Base-by-base conservation (phyloP, 1,284 basidiomycete genomes). In the Fistulina hepatica region DNA sequence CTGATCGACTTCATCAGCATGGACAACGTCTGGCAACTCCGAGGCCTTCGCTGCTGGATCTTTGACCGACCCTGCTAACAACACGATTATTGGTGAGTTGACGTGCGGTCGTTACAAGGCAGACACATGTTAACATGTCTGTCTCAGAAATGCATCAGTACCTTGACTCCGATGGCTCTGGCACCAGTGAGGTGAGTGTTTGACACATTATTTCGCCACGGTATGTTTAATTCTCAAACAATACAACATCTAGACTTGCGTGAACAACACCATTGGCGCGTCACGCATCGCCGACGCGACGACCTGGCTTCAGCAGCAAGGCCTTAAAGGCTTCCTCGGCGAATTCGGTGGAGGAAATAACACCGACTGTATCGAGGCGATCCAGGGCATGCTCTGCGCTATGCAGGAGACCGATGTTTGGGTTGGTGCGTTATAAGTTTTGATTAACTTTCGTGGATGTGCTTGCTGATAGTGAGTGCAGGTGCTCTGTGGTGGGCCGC, bases 141-240 rank as follows among this genome's bases (percentile, higher is more conserved):
- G 19, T 19, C 12, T 21, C 10, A 69, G 71, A 78, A 53, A 77
- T 79, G 74, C 74, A 78, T 52, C 74, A 78, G 53, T 80, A 80
- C 59, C 72, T 78, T 45, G 76, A 77, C 54, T 71, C 67, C 34
- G 75, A 80, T 52, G 66, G 71, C 28, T 31, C 28, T 13, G 28
- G 28, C 28, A n/a, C 28, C 28, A 11, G 19, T 19, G 28, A 31
- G n/a, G n/a, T n/a, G n/a, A n/a, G n/a, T n/a, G n/a, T n/a, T n/a
- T n/a, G n/a, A n/a, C n/a, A n/a, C n/a, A n/a, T n/a, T n/a, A n/a
- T n/a, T n/a, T n/a, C n/a, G n/a, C n/a, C n/a, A n/a, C n/a, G n/a
- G n/a, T n/a, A n/a, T n/a, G n/a, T n/a, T n/a, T n/a, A n/a, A n/a
- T n/a, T n/a, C n/a, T n/a, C n/a, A n/a, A n/a, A n/a, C n/a, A n/a